These are phyloP conservation scores for Mycena maculata DNA, from an alignment of 768 basidiomycete species.

Conservation along the genomic window DNA sequence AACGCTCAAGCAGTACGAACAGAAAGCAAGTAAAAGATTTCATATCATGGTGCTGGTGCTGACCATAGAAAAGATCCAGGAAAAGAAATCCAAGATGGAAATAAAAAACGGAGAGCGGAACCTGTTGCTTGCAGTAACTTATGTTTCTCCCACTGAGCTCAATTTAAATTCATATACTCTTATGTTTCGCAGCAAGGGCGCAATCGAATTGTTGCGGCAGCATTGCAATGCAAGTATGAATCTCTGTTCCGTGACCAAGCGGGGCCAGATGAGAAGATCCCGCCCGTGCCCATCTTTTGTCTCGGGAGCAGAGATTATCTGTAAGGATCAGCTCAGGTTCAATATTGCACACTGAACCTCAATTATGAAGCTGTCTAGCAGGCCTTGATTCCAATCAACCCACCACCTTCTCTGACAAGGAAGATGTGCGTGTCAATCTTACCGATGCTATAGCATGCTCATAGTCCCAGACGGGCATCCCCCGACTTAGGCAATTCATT, in stretches of 20 bases:
- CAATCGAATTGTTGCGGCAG: constrained; percentile 7
- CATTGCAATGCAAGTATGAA: constrained; percentile 13
- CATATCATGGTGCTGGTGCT: neutral
- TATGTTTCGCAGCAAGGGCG: constrained; percentile 18
- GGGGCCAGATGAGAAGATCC: neutral
- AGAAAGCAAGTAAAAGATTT: constrained; percentile 2
- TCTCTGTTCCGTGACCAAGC: constrained; percentile 1
- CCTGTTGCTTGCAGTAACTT: constrained; percentile 25
- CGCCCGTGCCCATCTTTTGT: constrained; percentile 27
- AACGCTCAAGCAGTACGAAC: neutral
- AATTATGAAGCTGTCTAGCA: constrained; percentile 11
- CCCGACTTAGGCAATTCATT: constrained; percentile 18
- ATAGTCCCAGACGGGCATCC: constrained; percentile 25
- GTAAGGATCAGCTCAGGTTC: too few relatives aligned
- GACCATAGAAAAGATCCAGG: neutral
- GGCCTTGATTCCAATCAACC: constrained; percentile 12
- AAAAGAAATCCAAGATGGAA: constrained; percentile 3
- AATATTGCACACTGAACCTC: neutral
- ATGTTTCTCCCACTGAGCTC: neutral
- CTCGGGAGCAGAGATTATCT: constrained; percentile 32
- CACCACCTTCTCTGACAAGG: constrained; percentile 4
- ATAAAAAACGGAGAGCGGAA: constrained; percentile 1
- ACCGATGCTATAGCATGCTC: neutral
- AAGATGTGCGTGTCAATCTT: constrained; percentile 16
- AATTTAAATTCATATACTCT: neutral